A percentile compares a stretch with the other conserved stretches of the same genome.
Evolutionary conservation across 2,329 filamentous ascomycete genomes (phyloP).

Genomic region (Epichloe festucae): DNA sequence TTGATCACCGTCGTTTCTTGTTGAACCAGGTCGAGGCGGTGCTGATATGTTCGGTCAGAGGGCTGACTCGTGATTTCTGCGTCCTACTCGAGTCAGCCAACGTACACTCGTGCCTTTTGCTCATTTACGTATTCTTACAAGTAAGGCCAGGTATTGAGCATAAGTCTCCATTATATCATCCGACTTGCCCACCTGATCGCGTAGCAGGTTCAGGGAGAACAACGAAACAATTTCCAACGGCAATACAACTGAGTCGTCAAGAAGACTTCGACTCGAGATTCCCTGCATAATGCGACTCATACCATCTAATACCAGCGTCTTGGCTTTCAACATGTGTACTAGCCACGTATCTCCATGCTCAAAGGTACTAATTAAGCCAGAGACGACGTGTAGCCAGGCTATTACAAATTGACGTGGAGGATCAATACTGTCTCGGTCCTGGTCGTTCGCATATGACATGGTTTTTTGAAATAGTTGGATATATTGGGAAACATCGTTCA

Average conservation of each 20-base stretch:
- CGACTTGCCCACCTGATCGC: slow-evolving; percentile 24
- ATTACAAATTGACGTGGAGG: slow-evolving; percentile 24
- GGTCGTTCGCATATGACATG: slow-evolving; percentile 14
- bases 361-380: slow-evolving; percentile 20
- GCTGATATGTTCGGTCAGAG: slow-evolving; percentile 28
- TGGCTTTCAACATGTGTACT: slow-evolving; percentile 18
- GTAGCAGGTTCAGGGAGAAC: slow-evolving; percentile 24
- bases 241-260: slow-evolving; percentile 24
- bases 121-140: slow-evolving; percentile 18
- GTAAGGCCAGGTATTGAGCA: slow-evolving; percentile 25
- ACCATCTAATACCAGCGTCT: slow-evolving; percentile 19
- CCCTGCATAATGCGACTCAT: slow-evolving; percentile 24
- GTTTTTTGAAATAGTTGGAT: slow-evolving; percentile 18
- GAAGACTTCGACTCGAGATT: slow-evolving; percentile 18
- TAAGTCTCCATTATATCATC: slow-evolving; percentile 29
- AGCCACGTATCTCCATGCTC: slow-evolving; percentile 13
- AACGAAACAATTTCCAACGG: slow-evolving; percentile 31
- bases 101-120: not conserved
- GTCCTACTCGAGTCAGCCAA: not conserved
- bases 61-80: slow-evolving; percentile 8
- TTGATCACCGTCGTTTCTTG: slow-evolving; percentile 28
- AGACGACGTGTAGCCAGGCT: slow-evolving; percentile 30
- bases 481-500: slow-evolving; percentile 13
- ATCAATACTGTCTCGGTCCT: slow-evolving; percentile 17
- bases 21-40: slow-evolving; percentile 25